Base-by-base conservation (phyloP, 2,329 filamentous ascomycete species). In the Venturia asperata region DNA sequence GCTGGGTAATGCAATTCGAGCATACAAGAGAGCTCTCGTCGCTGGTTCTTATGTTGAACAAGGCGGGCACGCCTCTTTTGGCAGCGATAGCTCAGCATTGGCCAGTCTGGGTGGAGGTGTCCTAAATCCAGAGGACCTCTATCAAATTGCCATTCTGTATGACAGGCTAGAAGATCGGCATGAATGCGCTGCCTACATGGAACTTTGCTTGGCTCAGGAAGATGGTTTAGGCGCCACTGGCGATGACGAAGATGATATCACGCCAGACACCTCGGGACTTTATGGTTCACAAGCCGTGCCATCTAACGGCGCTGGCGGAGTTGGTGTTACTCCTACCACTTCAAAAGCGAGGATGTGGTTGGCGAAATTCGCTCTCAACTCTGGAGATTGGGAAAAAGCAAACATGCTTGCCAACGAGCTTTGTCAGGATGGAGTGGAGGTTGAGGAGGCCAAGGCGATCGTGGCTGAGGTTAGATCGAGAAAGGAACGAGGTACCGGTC, bases 311-410 rank as follows among this genome's bases (percentile, higher is more conserved):
- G 91, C 91, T 0, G 93, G 93, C 11, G 85, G 91, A 0, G 91
- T 91, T 0, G 93, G 93, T 0, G 92, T 97, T 1, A 97, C 93
- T 7, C 86, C 88, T 5, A 92, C 92, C 21, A 99, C 94, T 9
- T 94, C 90, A 70, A 95, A 92, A 72, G 94, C 94, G 7, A 84
- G 94, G 27, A 86, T 97, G 81, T 99, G 94, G 94, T 84, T 99
- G 65, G 94, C 94, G 19, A 85, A 87, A 65, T 89, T 87, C 78
- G 89, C 91, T 15, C 89, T 96, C 78, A 83, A 85, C 45, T 84
- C 83, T 13, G 86, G 87, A 47, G 91, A 96, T 74, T 90, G 90
- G 70, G 80, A 82, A 41, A 84, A 89, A 24, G 91, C 91, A 4
- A 89, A 89, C 77, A 85, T 91, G 68, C 79, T 97, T 52, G 92